phyloP scores from a whole-genome alignment of 345 rosid genomes.

The Salix suchowensis region DNA sequence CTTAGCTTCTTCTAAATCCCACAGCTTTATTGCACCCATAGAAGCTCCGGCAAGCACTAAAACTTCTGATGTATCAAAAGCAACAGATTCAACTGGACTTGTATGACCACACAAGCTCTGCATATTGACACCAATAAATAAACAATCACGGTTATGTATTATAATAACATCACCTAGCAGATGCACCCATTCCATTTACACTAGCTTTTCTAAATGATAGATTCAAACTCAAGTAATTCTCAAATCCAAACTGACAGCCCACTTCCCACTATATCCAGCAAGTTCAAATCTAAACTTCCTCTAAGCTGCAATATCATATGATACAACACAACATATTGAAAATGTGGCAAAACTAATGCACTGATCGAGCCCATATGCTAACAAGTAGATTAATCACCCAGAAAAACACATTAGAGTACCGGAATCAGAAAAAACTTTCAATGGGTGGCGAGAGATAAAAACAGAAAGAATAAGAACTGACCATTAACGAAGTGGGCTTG shows the following conservation, averaged over 20 bases:
- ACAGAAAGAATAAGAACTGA: conserved; percentile 23
- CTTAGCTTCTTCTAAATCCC: conserved; percentile 83
- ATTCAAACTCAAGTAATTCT: no score
- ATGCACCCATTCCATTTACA: background rate
- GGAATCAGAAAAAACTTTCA: background rate
- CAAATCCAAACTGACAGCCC: no score
- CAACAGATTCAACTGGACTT: conserved; percentile 58
- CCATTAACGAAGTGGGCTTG: conserved; percentile 83
- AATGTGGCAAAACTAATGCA: no score
- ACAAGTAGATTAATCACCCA: background rate
- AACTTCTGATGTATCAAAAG: conserved; percentile 59
- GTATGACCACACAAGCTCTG: conserved; percentile 74
- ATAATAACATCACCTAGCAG: background rate
- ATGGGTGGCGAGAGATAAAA: background rate
- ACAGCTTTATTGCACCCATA: conserved; percentile 62
- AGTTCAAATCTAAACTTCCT: no score
- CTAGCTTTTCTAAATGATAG: no score
- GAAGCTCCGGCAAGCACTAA: conserved; percentile 73
- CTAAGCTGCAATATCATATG: no score
- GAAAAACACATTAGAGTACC: background rate
- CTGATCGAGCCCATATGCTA: no score
- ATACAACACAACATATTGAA: no score
- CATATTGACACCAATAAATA: conserved; percentile 11
- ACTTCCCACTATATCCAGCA: no score
- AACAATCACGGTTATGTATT: background rate